Conservation (phyloP, 306 rosid species). For the Myrica gale region DNA sequence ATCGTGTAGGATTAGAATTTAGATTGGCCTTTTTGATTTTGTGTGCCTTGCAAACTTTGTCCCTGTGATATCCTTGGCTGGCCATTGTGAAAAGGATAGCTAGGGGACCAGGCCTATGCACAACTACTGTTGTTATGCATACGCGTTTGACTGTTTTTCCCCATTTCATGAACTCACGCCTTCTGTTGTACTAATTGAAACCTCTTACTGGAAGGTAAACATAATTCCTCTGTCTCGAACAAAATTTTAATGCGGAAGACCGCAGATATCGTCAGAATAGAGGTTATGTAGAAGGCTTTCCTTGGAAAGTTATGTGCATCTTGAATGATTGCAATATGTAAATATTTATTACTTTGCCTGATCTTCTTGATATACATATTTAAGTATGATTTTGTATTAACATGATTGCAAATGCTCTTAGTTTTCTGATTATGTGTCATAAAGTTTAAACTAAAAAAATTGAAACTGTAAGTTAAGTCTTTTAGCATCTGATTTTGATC, state of each 20-base stretch:
- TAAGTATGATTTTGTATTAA: not conserved
- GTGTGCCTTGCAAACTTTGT: not conserved
- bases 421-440: not conserved
- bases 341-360: not conserved
- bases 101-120: not conserved
- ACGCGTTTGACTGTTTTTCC: not conserved
- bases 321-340: not conserved
- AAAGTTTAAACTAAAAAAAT: no score
- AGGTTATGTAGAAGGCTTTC: not conserved
- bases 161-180: not conserved
- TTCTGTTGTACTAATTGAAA: not conserved
- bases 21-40: not conserved
- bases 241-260: not conserved
- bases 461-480: not conserved
- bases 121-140: not conserved
- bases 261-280: not conserved
- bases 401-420: not conserved
- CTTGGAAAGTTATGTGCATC: not conserved
- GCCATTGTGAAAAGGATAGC: not conserved
- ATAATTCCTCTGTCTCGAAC: not conserved
- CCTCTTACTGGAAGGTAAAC: not conserved
- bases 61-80: not conserved
- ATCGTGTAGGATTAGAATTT: not conserved
- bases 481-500: not conserved
- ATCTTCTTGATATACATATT: not conserved